Percentiles rank a stretch among this genome's conserved stretches.
phyloP scores from a whole-genome alignment of 768 basidiomycete species.

The Hericium alpestre region DNA sequence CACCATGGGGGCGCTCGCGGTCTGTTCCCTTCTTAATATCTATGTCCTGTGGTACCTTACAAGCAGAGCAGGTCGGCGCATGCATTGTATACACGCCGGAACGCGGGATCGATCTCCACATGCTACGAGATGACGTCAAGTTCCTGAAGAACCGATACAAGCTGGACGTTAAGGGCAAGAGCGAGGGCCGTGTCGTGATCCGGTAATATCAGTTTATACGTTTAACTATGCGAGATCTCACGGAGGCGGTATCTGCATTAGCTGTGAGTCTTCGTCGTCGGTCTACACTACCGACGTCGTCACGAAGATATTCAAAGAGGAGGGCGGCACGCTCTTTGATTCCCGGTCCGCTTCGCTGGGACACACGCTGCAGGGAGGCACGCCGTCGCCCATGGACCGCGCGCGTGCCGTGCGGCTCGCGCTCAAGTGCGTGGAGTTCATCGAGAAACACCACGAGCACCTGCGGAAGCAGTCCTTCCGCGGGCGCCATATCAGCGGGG shows the following conservation, averaged over 20 bases:
- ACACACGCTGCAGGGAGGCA: conserved; percentile 92
- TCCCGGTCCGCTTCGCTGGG: conserved; percentile 92
- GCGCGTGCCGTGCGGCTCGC: conserved; percentile 84
- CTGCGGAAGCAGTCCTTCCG: conserved; percentile 43
- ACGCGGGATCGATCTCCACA: conserved; percentile 73
- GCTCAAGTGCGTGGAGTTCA: conserved; percentile 87
- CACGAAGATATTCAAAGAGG: conserved; percentile 90
- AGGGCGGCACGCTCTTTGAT: conserved; percentile 88
- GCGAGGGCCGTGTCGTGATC: conserved; percentile 88
- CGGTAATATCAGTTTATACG: conserved; percentile 37
- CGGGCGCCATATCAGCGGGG: conserved; percentile 41
- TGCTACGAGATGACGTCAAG: conserved; percentile 72
- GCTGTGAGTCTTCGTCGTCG: conserved; percentile 76
- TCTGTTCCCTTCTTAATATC: conserved; percentile 30
- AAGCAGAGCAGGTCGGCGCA: conserved; percentile 65
- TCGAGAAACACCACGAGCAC: conserved; percentile 67
- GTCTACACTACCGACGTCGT: conserved; percentile 90
- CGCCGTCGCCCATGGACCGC: conserved; percentile 91
- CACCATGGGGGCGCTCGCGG: conserved; percentile 90
- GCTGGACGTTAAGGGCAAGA: conserved; percentile 80
- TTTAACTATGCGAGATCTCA: neutral
- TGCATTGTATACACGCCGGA: conserved; percentile 92
- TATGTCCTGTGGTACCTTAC: neutral
- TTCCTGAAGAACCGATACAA: conserved; percentile 80
- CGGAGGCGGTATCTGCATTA: conserved; percentile 18